phyloP scores from a whole-genome alignment of 1,284 basidiomycete species.

The Ceratobasidium theobromae region DNA sequence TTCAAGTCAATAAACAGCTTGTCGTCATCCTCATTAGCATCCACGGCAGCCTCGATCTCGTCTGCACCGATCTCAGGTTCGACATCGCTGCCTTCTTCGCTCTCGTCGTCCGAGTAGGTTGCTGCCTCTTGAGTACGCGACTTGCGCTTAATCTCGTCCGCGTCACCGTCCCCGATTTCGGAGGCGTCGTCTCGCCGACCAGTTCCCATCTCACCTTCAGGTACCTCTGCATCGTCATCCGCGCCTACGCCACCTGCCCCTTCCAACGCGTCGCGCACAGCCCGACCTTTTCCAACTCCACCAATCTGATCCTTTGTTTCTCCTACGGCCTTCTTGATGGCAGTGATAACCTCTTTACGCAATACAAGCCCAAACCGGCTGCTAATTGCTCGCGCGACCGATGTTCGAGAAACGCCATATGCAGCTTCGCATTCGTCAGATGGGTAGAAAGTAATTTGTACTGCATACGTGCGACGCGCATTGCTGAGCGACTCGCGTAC shows the following conservation, averaged over 20 bases:
- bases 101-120: constrained; percentile 63
- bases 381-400: constrained; percentile 75
- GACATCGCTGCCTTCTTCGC: constrained; percentile 50
- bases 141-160: constrained; percentile 63
- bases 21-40: constrained; percentile 43
- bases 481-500: constrained; percentile 77
- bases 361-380: constrained; percentile 80
- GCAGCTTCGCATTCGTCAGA: constrained; percentile 81
- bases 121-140: constrained; percentile 66
- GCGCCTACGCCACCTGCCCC: constrained; percentile 45
- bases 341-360: constrained; percentile 82
- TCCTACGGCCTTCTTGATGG: constrained; percentile 84
- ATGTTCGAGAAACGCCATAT: constrained; percentile 74
- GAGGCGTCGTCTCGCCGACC: constrained; percentile 51
- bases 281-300: constrained; percentile 79
- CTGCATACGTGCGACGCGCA: constrained; percentile 72
- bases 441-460: constrained; percentile 87
- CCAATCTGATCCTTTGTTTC: constrained; percentile 80
- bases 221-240: constrained; percentile 51
- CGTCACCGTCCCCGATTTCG: constrained; percentile 78
- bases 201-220: constrained; percentile 45
- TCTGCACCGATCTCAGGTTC: constrained; percentile 52
- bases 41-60: constrained; percentile 67
- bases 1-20: constrained; percentile 32
- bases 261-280: constrained; percentile 50